These are phyloP conservation scores for Lasiosphaeria hispida DNA, from an alignment of 495 filamentous ascomycete genomes.

Conservation along the genomic window DNA sequence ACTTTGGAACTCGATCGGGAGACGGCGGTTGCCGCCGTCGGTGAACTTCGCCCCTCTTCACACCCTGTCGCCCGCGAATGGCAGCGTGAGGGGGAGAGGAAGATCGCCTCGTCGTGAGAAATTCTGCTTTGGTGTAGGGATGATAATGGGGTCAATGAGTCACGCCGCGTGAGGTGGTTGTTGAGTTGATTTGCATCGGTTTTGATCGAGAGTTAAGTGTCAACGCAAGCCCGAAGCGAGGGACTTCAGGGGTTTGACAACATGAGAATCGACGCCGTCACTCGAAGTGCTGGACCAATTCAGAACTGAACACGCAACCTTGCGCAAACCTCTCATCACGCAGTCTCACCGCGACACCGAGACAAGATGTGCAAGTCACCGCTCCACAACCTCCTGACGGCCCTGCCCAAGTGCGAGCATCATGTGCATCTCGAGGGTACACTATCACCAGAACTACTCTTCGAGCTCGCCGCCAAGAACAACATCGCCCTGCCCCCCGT, in stretches of 20 bases:
- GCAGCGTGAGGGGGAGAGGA: not conserved
- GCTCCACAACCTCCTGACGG: slow-evolving; percentile 61
- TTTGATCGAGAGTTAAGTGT: too few species aligned
- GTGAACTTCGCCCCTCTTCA: not conserved
- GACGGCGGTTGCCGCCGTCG: not conserved
- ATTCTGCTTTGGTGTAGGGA: not conserved
- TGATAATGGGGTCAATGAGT: not conserved
- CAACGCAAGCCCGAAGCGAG: too few species aligned
- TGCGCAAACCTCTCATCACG: not conserved
- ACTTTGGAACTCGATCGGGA: not conserved
- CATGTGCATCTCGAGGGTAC: slow-evolving; percentile 77
- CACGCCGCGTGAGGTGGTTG: not conserved
- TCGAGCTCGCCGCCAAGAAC: slow-evolving; percentile 64
- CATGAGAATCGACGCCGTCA: too few species aligned
- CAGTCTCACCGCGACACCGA: not conserved
- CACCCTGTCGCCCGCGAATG: not conserved
- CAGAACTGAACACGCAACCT: too few species aligned
- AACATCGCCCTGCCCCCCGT: slow-evolving; percentile 55
- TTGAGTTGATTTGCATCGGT: not conserved
- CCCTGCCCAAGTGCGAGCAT: slow-evolving; percentile 76
- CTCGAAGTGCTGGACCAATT: too few species aligned
- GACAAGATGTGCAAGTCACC: slow-evolving; percentile 50
- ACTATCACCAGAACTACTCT: slow-evolving; percentile 64
- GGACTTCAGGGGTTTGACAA: too few species aligned
- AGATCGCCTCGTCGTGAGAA: not conserved